Base-by-base conservation (phyloP, 176 grass and related monocot genomes). In the Cenchrus fungigraminus region DNA sequence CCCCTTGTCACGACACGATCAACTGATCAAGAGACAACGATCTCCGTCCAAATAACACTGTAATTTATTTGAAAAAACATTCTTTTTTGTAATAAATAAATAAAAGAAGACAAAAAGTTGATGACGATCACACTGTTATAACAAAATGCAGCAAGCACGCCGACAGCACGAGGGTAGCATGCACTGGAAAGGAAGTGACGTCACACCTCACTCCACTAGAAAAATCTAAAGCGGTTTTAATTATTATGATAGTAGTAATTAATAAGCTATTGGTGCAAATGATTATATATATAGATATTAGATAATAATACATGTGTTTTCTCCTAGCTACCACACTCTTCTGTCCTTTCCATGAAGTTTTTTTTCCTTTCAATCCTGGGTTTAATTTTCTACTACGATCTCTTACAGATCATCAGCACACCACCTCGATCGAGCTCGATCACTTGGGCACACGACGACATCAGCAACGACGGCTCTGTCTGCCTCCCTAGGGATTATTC, bases 401-500 rank as follows among this genome's bases (percentile, higher is more conserved):
- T 42, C 60, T 40, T 40, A 40, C 37, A 40, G 16, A n/a, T 42
- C 68, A 61, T 1, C 37, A 12, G 22, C 22, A 25, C 22, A 25
- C 22, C 69, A 83, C 72, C 40, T 74, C 44, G 81, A 83, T 17
- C 6, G 34, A 83, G 46, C 68, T 83, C 42, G 17, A 47, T 49
- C 46, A n/a, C 32, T 69, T 81, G 43, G 69, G 11, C 40, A 43
- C 16, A 47, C 32, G 52, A 55, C 54, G 12, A 13, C 52, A 40
- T 49, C 71, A 54, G 19, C 63, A 37, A 19, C 71, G 46, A 16
- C 71, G 67, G 67, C 69, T 64, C 45, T 6, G 6, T 83, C 69
- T 47, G 78, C 62, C 83, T 62, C 69, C 69, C 79, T 83, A 83
- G 25, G 25, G 79, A 84, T 92, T 89, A 94, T 94, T 94, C 32